Percentiles rank a stretch among this genome's conserved stretches.
Conservation (phyloP, 2,329 filamentous ascomycete species). For the Fusarium citri region DNA sequence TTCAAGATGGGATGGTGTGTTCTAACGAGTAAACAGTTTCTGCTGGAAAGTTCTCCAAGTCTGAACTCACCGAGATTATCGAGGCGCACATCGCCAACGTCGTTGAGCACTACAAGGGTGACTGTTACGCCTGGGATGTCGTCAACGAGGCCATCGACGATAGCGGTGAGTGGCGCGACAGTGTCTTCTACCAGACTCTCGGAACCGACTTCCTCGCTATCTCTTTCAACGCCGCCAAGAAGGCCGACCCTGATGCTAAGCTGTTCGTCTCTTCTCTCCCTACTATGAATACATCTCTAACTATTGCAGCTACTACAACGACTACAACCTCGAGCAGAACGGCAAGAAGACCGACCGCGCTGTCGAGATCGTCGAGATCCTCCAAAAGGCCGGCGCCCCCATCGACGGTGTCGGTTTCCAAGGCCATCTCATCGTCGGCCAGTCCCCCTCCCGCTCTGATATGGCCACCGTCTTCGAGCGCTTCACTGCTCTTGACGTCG, state of each 20-base stretch:
- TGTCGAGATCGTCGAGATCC: slow-evolving; percentile 57
- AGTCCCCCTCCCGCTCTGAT: slow-evolving; percentile 58
- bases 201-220: slow-evolving; percentile 68
- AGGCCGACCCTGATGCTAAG: slow-evolving; percentile 66
- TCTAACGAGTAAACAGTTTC: slow-evolving; percentile 28
- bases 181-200: slow-evolving; percentile 66
- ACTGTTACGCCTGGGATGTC: slow-evolving; percentile 74
- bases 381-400: slow-evolving; percentile 62
- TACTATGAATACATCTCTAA: background rate
- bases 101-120: slow-evolving; percentile 67
- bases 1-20: background rate
- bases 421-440: slow-evolving; percentile 68
- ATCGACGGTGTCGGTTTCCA: slow-evolving; percentile 74
- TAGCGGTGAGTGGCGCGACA: slow-evolving; percentile 63
- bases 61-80: slow-evolving; percentile 64
- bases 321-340: slow-evolving; percentile 70
- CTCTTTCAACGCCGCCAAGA: slow-evolving; percentile 67
- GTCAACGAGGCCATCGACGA: slow-evolving; percentile 73
- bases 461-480: slow-evolving; percentile 60
- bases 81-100: slow-evolving; percentile 69
- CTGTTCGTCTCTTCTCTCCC: slow-evolving; percentile 49
- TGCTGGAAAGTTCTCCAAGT: slow-evolving; percentile 64
- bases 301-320: slow-evolving; percentile 57
- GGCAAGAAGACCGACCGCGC: slow-evolving; percentile 60
- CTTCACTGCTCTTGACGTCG: slow-evolving; percentile 64